phyloP scores from a whole-genome alignment of 768 basidiomycete genomes.

The Phanerochaete carnosa region DNA sequence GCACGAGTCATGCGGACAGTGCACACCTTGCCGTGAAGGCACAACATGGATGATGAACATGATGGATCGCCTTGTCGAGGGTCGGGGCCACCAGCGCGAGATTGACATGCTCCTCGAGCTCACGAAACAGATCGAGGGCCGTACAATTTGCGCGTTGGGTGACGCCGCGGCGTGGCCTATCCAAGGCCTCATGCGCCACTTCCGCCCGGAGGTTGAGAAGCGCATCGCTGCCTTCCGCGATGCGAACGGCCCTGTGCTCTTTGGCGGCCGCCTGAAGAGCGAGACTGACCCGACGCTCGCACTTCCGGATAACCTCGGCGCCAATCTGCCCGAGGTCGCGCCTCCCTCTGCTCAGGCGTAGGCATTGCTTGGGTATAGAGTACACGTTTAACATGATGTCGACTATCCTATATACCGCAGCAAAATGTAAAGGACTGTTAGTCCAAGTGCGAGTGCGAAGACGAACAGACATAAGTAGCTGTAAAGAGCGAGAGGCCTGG shows the following conservation, averaged over 20 bases:
- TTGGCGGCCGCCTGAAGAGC: conserved; percentile 76
- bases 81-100: conserved; percentile 86
- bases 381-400: neutral
- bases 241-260: conserved; percentile 77
- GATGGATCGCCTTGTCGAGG: conserved; percentile 96
- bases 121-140: conserved; percentile 97
- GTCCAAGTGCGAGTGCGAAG: no score
- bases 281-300: conserved; percentile 70
- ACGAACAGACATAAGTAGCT: no score
- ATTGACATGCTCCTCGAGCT: conserved; percentile 98
- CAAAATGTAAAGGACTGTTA: neutral
- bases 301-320: conserved; percentile 72
- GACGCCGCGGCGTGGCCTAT: conserved; percentile 99
- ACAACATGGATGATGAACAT: conserved; percentile 99
- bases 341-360: conserved; percentile 10
- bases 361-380: neutral
- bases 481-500: no score
- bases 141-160: conserved; percentile 95
- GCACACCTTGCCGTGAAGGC: conserved; percentile 90
- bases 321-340: conserved; percentile 35
- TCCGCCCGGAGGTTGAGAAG: conserved; percentile 91
- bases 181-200: conserved; percentile 96
- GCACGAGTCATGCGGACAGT: conserved; percentile 98
- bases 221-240: conserved; percentile 79
- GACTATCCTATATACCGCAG: neutral